Percentiles rank a stretch among this genome's conserved stretches.
Evolutionary conservation across 2,329 filamentous ascomycete genomes (phyloP).

Genomic region (Diaporthe citriasiana): DNA sequence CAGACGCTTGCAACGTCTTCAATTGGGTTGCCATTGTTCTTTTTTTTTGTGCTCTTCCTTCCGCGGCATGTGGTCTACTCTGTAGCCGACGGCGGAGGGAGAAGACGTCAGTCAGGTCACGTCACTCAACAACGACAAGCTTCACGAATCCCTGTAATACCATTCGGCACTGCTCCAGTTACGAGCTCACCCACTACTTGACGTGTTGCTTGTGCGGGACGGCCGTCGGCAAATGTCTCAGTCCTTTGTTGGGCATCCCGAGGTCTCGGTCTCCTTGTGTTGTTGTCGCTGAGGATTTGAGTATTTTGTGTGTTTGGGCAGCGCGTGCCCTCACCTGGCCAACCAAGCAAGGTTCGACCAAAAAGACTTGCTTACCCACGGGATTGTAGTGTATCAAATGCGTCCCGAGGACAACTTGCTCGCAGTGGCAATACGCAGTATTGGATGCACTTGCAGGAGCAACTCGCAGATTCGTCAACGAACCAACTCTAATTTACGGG

Average conservation of each 20-base stretch:
- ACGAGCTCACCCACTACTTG: conserved; percentile 34
- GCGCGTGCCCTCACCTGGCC: conserved; percentile 11
- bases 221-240: conserved; percentile 16
- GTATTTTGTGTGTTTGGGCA: neutral
- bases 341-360: conserved; percentile 4
- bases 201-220: neutral
- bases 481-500: conserved; percentile 35
- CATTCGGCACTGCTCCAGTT: neutral
- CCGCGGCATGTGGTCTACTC: conserved; percentile 1
- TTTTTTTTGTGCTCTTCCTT: neutral
- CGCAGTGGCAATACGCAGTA: neutral
- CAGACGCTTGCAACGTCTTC: conserved; percentile 3
- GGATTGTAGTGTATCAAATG: conserved; percentile 10
- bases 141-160: neutral
- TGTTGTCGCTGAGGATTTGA: neutral
- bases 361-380: neutral
- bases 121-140: conserved; percentile 18
- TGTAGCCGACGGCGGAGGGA: neutral
- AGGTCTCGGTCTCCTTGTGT: conserved; percentile 11
- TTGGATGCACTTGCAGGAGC: neutral
- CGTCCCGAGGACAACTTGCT: neutral
- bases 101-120: conserved; percentile 22
- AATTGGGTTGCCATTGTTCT: conserved; percentile 11
- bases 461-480: conserved; percentile 16
- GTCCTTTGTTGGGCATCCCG: conserved; percentile 27